Base-by-base conservation (phyloP, 768 basidiomycete species). In the Boletus coccyginus region DNA sequence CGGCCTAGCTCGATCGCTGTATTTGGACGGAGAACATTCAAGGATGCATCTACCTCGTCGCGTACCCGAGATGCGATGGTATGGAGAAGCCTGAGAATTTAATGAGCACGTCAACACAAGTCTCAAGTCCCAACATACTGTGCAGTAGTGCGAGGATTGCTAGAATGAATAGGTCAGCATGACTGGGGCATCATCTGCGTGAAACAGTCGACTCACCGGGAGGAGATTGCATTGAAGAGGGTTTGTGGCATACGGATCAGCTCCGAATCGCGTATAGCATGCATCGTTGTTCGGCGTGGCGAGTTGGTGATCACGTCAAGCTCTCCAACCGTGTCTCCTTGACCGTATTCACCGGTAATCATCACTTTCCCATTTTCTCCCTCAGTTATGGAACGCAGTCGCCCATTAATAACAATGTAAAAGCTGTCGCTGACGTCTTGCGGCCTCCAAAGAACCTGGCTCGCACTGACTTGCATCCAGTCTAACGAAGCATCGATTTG, bases 241-340 rank as follows among this genome's bases (percentile, higher is more conserved):
- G 97, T 97, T 66, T 91, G 87, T 1, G 97, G 97, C 90, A 99
- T 97, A 31, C 96, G 79, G 31, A 96, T 96, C 13, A 99, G 80
- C 70, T 99, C 97, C 0, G 94, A 94, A 68, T 99, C 97, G 64
- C 97, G 92, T 60, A 99, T 98, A 8, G 97, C 97, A 73, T 98
- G 96, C 17, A 98, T 86, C 0, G 94, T 98, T 46, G 86, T 95
- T 52, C 88, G 82, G 55, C 97, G 83, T 4, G 84, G 82, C 17
- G 87, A 90, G 63, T 88, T 90, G 9, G 95, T 97, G 65, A 99
- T 98, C 50, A 97, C 97, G 69, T 98, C 97, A 13, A 99, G 79
- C 72, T 99, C 97, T 27, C 97, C 97, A 47, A 98, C 94, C 0
- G 92, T 91, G 66, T 98, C 96, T 11, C 94, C 95, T 72, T 98